These are phyloP conservation scores for Tilletiopsis washingtonensis DNA, from an alignment of 1,284 basidiomycete species.

Conservation along the genomic window DNA sequence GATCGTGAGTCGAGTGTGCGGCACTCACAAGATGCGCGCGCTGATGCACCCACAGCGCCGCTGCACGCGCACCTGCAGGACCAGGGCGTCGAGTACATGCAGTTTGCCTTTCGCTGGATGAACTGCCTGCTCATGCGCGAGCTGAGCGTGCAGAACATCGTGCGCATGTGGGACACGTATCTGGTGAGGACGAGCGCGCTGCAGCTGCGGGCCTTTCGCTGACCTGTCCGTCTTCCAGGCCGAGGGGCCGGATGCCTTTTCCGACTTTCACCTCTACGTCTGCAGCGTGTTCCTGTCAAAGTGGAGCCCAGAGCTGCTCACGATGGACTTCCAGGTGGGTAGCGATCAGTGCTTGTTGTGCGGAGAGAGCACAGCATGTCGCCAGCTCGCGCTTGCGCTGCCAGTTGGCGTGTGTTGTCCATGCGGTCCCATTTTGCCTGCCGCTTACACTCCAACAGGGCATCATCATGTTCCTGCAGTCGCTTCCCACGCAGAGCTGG, in stretches of 20 bases:
- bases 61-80: constrained; percentile 40
- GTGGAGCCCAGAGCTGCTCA: constrained; percentile 35
- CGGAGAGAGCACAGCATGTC: too few species aligned
- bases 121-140: constrained; percentile 48
- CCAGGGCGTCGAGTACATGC: constrained; percentile 46
- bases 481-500: constrained; percentile 89
- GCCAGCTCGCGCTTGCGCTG: too few species aligned
- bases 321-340: constrained; percentile 48
- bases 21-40: background rate
- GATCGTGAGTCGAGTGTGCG: constrained; percentile 20
- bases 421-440: too few species aligned
- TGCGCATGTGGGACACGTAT: constrained; percentile 47
- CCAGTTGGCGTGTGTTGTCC: too few species aligned
- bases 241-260: constrained; percentile 44
- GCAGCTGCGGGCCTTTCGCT: background rate
- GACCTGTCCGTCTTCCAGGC: constrained; percentile 12
- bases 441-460: constrained; percentile 57
- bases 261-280: constrained; percentile 45
- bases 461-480: constrained; percentile 98
- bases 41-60: constrained; percentile 15
- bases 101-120: constrained; percentile 48
- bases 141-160: constrained; percentile 46
- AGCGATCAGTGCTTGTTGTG: too few species aligned
- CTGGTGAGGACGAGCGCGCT: constrained; percentile 13
- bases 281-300: constrained; percentile 44